Evolutionary conservation across 257 asterid species (phyloP).

Genomic region (Echium plantagineum): DNA sequence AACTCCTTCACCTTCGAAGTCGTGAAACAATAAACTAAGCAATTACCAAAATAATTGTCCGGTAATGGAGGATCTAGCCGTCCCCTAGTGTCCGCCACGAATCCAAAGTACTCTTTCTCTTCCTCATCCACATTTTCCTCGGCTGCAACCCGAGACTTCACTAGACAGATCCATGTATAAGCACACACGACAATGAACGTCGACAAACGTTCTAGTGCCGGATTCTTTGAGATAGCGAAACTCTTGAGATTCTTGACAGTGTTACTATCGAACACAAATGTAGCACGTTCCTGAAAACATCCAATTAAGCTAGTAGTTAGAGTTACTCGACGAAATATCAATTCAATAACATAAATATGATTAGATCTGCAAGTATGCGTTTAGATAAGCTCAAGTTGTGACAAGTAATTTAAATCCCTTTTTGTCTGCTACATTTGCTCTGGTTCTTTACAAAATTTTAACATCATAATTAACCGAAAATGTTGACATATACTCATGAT

Average conservation of each 20-base stretch:
- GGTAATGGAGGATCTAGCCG: constrained; percentile 30
- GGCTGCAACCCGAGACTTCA: constrained; percentile 14
- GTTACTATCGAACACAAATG: constrained; percentile 7
- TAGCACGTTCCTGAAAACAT: constrained; percentile 11
- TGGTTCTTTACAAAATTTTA: too few species aligned
- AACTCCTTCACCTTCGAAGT: constrained; percentile 10
- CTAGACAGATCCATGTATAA: constrained; percentile 36
- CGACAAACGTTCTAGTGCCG: constrained; percentile 17
- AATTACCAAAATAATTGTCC: constrained; percentile 29
- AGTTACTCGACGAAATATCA: not conserved
- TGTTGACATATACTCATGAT: too few species aligned
- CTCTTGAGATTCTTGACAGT: constrained; percentile 21
- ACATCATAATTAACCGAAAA: too few species aligned
- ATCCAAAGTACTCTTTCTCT: constrained; percentile 23
- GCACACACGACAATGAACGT: constrained; percentile 20
- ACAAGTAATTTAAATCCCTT: too few species aligned
- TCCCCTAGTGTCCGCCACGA: constrained; percentile 20
- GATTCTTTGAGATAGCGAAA: constrained; percentile 12
- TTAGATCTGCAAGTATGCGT: too few species aligned
- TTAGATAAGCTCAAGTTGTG: too few species aligned
- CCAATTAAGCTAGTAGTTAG: too few species aligned
- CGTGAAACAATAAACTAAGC: constrained; percentile 4
- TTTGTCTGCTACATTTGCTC: too few species aligned
- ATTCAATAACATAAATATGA: too few species aligned
- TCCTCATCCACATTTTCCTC: constrained; percentile 15